Conservation (phyloP, 208 protist species). For the Wallacemonas collosoma region DNA sequence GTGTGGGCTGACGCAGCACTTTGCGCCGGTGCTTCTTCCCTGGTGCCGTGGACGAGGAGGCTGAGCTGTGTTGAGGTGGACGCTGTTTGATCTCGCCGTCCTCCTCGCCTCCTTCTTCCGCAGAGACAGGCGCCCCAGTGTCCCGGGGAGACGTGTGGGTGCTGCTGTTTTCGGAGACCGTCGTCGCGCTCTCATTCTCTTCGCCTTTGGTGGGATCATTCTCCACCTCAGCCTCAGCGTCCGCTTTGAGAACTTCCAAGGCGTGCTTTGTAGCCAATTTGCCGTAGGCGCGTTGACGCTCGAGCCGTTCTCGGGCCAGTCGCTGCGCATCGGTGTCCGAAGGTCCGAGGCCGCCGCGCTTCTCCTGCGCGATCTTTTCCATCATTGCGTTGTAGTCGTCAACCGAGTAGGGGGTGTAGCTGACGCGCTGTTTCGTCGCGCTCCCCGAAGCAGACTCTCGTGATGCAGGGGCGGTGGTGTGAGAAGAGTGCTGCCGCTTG, state of each 20-base stretch:
- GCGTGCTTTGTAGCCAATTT: conserved; percentile 32
- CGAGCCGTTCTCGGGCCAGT: conserved; percentile 42
- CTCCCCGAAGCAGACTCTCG: background rate
- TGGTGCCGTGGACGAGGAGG: background rate
- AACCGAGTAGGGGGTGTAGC: conserved; percentile 69
- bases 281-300: conserved; percentile 62
- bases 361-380: conserved; percentile 38
- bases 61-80: background rate
- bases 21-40: conserved; percentile 8
- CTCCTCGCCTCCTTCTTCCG: background rate
- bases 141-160: background rate
- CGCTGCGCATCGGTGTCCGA: conserved; percentile 84
- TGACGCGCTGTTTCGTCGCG: conserved; percentile 3
- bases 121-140: background rate
- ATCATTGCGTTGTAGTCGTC: conserved; percentile 77
- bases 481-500: background rate
- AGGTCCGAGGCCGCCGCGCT: conserved; percentile 53
- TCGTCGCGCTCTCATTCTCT: background rate
- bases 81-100: background rate
- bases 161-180: background rate
- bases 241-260: conserved; percentile 20
- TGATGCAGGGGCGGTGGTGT: background rate
- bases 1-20: conserved; percentile 28
- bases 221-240: conserved; percentile 2
- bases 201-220: conserved; percentile 7